Evolutionary conservation across 495 filamentous ascomycete species (phyloP).

Genomic region (Penicillium canescens): DNA sequence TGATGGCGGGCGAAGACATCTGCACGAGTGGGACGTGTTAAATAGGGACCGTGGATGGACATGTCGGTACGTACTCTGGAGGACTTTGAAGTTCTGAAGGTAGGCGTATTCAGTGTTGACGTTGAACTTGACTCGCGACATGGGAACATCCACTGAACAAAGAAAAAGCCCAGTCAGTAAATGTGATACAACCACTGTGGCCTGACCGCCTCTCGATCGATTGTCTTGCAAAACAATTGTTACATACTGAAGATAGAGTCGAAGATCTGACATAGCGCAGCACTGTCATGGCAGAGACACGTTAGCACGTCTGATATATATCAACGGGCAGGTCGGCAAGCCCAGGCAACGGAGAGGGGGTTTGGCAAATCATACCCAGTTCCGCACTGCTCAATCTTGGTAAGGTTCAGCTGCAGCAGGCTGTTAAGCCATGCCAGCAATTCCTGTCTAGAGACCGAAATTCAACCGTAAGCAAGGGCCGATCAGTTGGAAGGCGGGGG

Average conservation of each 20-base stretch:
- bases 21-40: slow-evolving; percentile 31
- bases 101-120: slow-evolving; percentile 97
- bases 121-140: slow-evolving; percentile 97
- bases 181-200: background rate
- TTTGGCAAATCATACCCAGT: slow-evolving; percentile 74
- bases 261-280: slow-evolving; percentile 92
- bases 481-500: slow-evolving; percentile 5
- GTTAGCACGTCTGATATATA: slow-evolving; percentile 20
- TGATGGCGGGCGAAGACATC: slow-evolving; percentile 81
- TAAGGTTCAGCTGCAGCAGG: slow-evolving; percentile 94
- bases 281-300: slow-evolving; percentile 53
- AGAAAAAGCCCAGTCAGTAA: slow-evolving; percentile 21
- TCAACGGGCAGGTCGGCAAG: background rate
- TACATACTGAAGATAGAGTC: slow-evolving; percentile 89
- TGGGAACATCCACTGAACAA: slow-evolving; percentile 78
- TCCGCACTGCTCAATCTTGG: slow-evolving; percentile 98
- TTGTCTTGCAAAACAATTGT: background rate
- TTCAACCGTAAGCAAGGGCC: slow-evolving; percentile 6
- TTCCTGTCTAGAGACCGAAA: slow-evolving; percentile 72
- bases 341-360: slow-evolving; percentile 21
- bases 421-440: slow-evolving; percentile 96
- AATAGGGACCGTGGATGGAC: slow-evolving; percentile 2
- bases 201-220: background rate
- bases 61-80: slow-evolving; percentile 71
- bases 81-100: slow-evolving; percentile 94